These are phyloP conservation scores for Saccharomycopsis selenospora DNA, from an alignment of 805 yeast genomes.

Conservation along the genomic window DNA sequence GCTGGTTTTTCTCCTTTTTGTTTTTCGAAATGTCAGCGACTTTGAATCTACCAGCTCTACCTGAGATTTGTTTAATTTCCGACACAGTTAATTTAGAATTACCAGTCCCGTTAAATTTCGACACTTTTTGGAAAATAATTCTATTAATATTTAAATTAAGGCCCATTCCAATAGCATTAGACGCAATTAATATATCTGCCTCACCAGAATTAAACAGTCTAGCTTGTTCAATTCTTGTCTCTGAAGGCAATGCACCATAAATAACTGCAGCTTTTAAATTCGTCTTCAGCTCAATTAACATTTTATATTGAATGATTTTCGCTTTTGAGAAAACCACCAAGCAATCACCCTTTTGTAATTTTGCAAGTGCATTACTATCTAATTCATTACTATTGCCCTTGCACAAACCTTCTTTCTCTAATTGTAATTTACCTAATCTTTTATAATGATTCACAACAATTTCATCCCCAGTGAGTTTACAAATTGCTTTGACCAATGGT, in stretches of 20 bases:
- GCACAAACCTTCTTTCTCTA: slow-evolving; percentile 31
- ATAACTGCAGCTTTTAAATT: slow-evolving; percentile 73
- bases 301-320: slow-evolving; percentile 60
- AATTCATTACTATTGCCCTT: slow-evolving; percentile 23
- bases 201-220: slow-evolving; percentile 67
- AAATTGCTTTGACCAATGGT: slow-evolving; percentile 53
- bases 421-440: slow-evolving; percentile 64
- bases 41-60: slow-evolving; percentile 85
- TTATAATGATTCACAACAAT: slow-evolving; percentile 63
- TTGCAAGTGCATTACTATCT: slow-evolving; percentile 28
- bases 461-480: slow-evolving; percentile 70
- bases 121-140: slow-evolving; percentile 60
- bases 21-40: slow-evolving; percentile 23
- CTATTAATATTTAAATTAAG: slow-evolving; percentile 78
- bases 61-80: slow-evolving; percentile 85
- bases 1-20: neutral
- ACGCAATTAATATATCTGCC: slow-evolving; percentile 81
- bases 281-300: slow-evolving; percentile 58
- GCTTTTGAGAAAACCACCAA: slow-evolving; percentile 78
- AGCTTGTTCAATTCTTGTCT: slow-evolving; percentile 83
- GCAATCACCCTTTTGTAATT: slow-evolving; percentile 71
- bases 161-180: slow-evolving; percentile 98
- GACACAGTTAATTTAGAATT: slow-evolving; percentile 48
- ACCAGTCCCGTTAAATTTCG: slow-evolving; percentile 63
- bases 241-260: slow-evolving; percentile 95